Conservation (phyloP, 2,329 filamentous ascomycete genomes). For the Seiridium cupressi region DNA sequence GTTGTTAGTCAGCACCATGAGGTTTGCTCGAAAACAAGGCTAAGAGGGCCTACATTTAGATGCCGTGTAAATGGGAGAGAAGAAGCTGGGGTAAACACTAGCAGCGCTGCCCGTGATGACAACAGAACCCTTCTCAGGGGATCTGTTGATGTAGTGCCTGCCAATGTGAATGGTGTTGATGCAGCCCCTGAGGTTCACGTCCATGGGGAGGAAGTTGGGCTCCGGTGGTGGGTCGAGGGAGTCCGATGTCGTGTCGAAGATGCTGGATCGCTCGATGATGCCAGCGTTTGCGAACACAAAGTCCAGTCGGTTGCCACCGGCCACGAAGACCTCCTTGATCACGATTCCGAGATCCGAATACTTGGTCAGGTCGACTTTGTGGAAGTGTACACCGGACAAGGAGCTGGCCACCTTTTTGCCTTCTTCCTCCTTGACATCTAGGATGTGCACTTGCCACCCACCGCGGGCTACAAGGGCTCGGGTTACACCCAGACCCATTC, state of each 20-base stretch:
- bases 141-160: constrained; percentile 10
- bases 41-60: constrained; percentile 8
- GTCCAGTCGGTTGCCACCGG: constrained; percentile 32
- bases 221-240: constrained; percentile 3
- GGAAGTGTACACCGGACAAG: constrained; percentile 30
- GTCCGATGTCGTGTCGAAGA: constrained; percentile 21
- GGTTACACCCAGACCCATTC: constrained; percentile 41
- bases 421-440: constrained; percentile 35
- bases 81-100: constrained; percentile 12
- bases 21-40: background rate
- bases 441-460: constrained; percentile 36
- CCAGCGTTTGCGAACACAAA: constrained; percentile 50
- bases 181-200: constrained; percentile 11
- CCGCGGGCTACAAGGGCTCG: constrained; percentile 31
- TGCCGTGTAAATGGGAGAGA: constrained; percentile 11
- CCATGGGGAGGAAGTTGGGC: constrained; percentile 6
- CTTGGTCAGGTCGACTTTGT: constrained; percentile 34
- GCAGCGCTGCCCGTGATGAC: constrained; percentile 11
- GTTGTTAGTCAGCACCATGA: background rate
- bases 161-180: constrained; percentile 12
- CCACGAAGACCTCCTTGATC: constrained; percentile 35
- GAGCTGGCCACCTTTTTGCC: constrained; percentile 25
- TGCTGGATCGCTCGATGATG: constrained; percentile 38
- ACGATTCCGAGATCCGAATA: constrained; percentile 22
- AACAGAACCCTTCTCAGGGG: constrained; percentile 8